Percentiles rank a stretch among this genome's conserved stretches.
phyloP scores from a whole-genome alignment of 2,329 filamentous ascomycete species.

The Kalaharituber pfeilii region DNA sequence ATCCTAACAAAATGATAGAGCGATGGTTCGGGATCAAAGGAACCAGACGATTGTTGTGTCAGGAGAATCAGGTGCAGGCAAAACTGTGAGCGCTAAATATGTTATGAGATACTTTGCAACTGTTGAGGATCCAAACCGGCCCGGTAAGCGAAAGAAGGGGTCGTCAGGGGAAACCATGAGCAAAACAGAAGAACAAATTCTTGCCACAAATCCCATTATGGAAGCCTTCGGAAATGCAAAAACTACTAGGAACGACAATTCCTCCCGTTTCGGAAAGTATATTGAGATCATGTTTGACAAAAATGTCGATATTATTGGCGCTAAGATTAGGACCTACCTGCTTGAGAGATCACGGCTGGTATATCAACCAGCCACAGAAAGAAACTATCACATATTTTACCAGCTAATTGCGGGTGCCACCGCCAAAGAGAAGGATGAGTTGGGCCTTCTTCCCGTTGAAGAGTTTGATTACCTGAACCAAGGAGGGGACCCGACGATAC shows the following conservation, averaged over 20 bases:
- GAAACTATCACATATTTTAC: constrained; percentile 99
- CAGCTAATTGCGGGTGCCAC: constrained; percentile 87
- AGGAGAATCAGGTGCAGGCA: constrained; percentile 93
- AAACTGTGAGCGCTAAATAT: constrained; percentile 98
- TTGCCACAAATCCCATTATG: constrained; percentile 98
- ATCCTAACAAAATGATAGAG: constrained; percentile 35
- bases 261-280: constrained; percentile 96
- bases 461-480: constrained; percentile 95
- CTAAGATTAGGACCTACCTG: constrained; percentile 90
- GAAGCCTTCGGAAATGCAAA: constrained; percentile 99
- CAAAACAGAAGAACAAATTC: constrained; percentile 93
- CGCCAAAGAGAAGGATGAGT: constrained; percentile 61
- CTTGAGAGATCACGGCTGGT: constrained; percentile 89
- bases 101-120: constrained; percentile 99
- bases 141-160: constrained; percentile 56
- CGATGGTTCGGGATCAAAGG: constrained; percentile 89
- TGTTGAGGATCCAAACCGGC: constrained; percentile 79
- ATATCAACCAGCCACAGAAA: constrained; percentile 91
- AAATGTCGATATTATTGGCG: constrained; percentile 87
- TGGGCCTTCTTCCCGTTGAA: constrained; percentile 64
- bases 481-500: constrained; percentile 75
- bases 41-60: constrained; percentile 99
- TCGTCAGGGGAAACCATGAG: constrained; percentile 64
- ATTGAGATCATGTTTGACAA: constrained; percentile 99
- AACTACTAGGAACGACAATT: constrained; percentile 99